phyloP scores from a whole-genome alignment of 2,329 filamentous ascomycete genomes.

The Fusarium virguliforme region DNA sequence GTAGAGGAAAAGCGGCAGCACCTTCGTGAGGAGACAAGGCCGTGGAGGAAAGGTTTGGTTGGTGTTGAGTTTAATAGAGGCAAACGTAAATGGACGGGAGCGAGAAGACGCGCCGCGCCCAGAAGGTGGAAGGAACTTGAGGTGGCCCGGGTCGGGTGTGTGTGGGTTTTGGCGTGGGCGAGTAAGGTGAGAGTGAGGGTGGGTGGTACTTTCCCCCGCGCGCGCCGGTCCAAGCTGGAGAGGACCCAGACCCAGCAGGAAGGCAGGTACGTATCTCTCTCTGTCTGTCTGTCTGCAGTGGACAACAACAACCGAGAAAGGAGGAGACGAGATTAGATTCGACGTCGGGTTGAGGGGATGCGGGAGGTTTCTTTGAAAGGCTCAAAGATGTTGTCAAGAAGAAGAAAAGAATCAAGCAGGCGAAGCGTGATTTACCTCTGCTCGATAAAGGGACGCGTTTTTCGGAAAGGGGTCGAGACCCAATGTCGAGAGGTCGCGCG shows the following conservation, averaged over 20 bases:
- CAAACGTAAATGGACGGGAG: constrained; percentile 20
- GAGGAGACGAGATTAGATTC: constrained; percentile 37
- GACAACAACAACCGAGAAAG: constrained; percentile 38
- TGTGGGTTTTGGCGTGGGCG: constrained; percentile 26
- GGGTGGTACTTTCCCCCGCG: constrained; percentile 42
- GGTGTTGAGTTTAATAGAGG: constrained; percentile 19
- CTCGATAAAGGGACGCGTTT: constrained; percentile 18
- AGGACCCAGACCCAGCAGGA: neutral
- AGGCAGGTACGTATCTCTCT: constrained; percentile 36
- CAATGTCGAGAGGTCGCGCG: constrained; percentile 29
- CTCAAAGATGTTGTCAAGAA: neutral
- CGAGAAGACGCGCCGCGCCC: constrained; percentile 46
- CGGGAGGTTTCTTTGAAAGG: constrained; percentile 25
- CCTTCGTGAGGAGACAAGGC: neutral
- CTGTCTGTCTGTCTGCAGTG: neutral
- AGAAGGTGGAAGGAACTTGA: constrained; percentile 27
- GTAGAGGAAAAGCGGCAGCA: neutral
- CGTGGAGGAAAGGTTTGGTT: constrained; percentile 10
- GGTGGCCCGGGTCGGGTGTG: constrained; percentile 17
- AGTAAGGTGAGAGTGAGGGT: constrained; percentile 37
- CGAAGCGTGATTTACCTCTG: constrained; percentile 24
- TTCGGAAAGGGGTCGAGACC: constrained; percentile 19
- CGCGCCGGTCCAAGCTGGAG: constrained; percentile 43
- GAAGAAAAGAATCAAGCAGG: neutral
- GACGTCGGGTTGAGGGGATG: constrained; percentile 21